Percentiles rank a stretch among this genome's conserved stretches.
Conservation (phyloP, 1,284 basidiomycete genomes). For the Baeospora myosura region DNA sequence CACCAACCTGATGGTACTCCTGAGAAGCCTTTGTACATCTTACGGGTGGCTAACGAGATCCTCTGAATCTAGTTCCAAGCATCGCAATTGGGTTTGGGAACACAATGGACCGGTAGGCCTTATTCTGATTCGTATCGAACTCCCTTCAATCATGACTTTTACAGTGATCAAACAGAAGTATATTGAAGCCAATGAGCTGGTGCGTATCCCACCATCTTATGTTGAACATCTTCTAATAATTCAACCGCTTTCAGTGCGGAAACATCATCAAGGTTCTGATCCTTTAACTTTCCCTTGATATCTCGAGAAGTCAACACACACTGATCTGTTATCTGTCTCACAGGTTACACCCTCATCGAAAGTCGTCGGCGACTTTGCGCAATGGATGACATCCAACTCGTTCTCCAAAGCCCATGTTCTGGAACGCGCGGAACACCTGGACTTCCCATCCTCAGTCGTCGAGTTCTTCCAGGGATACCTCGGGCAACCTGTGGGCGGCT, state of each 20-base stretch:
- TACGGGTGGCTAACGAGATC: no score
- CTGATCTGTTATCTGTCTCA: constrained; percentile 4
- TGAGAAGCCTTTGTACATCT: constrained; percentile 5
- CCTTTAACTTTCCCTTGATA: constrained; percentile 5
- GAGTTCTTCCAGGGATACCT: constrained; percentile 99
- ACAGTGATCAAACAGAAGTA: constrained; percentile 97
- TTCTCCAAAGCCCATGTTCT: constrained; percentile 84
- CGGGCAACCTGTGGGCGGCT: constrained; percentile 94
- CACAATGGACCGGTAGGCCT: constrained; percentile 81
- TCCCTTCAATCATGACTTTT: constrained; percentile 14
- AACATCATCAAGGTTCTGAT: constrained; percentile 83
- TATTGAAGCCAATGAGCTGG: constrained; percentile 91
- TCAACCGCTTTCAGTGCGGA: constrained; percentile 61
- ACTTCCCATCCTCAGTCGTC: constrained; percentile 95
- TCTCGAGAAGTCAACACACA: no score
- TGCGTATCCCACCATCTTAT: constrained; percentile 29
- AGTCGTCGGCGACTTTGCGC: constrained; percentile 98
- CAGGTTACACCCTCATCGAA: constrained; percentile 97
- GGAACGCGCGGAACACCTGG: constrained; percentile 80
- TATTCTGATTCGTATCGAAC: constrained; percentile 8
- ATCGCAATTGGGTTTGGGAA: constrained; percentile 92
- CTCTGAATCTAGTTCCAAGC: constrained; percentile 98
- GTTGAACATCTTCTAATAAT: constrained; percentile 3
- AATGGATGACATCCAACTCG: constrained; percentile 97
- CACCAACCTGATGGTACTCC: constrained; percentile 83